Base-by-base conservation (phyloP, 176 grass and related monocot species). In the Avena eriantha region DNA sequence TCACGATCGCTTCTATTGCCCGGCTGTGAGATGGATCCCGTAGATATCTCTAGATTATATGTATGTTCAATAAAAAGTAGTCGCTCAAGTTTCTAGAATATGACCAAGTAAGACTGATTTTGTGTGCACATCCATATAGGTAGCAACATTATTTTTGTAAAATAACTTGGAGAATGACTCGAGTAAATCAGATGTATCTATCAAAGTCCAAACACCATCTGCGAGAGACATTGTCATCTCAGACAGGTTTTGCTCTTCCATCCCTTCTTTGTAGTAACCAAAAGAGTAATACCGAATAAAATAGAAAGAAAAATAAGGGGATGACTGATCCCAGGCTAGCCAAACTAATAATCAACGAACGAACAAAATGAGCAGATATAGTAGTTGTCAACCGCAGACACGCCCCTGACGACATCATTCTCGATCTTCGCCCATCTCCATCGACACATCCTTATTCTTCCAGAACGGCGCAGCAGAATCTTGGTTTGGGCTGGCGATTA, bases 341-440 rank as follows among this genome's bases (percentile, higher is more conserved):
- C 60, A 48, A 77, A 64, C 71, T 91, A 88, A 41, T 41, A 41
- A 88, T 82, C 18, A 88, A 88, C 53, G 41, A 88, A 88, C 54
- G 61, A 85, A 88, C 71, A 63, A 81, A 76, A 75, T 17, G 26
- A 69, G 21, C 59, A 10, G 15, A 41, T 41, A 80, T 45, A 18
- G 81, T 45, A 18, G 81, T 58, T 77, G 29, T 82, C 79, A 36
- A 75, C 29, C 72, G 45, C 22, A 73, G 51, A 69, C 49, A 76
- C 10, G 78, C 73, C 80, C 41, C 41, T 73, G 72, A 75, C 26
- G 58, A 71, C 85, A 67, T 49, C 76, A 19, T 58, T 24, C 46
- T 77, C 41, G 34, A 57, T 55, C 39, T 7, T 39, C 46, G 19
- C 19, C 63, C 65, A 22, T 84, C 89, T 43, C 85, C 81, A 49